These are phyloP conservation scores for Carpinus fangiana DNA, from an alignment of 306 rosid species.

Conservation along the genomic window DNA sequence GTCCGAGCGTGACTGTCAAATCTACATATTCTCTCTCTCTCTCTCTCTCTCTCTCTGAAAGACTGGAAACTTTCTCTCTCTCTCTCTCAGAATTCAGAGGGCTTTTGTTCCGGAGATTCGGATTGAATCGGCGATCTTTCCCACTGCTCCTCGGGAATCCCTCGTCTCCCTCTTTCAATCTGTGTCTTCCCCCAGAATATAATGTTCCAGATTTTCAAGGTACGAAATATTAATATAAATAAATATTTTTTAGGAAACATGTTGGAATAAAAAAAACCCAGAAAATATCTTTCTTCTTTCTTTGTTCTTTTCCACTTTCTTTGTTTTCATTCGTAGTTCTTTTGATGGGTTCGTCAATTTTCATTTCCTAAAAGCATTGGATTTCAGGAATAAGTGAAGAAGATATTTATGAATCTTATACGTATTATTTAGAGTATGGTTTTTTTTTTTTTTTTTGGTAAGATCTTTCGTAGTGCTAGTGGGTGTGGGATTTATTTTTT, in stretches of 20 bases:
- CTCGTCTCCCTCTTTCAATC: constrained; percentile 56
- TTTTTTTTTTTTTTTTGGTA: background rate
- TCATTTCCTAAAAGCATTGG: constrained; percentile 37
- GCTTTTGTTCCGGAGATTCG: constrained; percentile 68
- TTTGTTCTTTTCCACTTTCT: constrained; percentile 21
- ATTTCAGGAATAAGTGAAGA: background rate
- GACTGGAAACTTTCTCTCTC: constrained; percentile 11
- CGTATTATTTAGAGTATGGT: constrained; percentile 15
- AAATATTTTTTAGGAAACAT: background rate
- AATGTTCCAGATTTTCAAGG: constrained; percentile 93
- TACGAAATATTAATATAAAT: constrained; percentile 34
- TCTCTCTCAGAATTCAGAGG: constrained; percentile 43
- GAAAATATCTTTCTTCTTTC: background rate
- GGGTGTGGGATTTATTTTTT: constrained; percentile 20
- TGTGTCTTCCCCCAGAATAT: constrained; percentile 47
- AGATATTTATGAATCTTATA: background rate
- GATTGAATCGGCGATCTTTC: constrained; percentile 65
- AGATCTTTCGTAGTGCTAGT: constrained; percentile 27
- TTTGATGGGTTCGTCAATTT: constrained; percentile 28
- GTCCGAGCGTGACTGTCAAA: constrained; percentile 92
- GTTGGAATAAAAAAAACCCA: constrained; percentile 11
- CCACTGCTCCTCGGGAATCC: constrained; percentile 58
- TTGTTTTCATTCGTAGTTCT: constrained; percentile 20
- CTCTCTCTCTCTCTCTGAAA: constrained; percentile 34
- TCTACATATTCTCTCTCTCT: constrained; percentile 72